Evolutionary conservation across 257 asterid species (phyloP), one percentile per base, ranked within the genome.

Genomic region (Catharanthus roseus): DNA sequence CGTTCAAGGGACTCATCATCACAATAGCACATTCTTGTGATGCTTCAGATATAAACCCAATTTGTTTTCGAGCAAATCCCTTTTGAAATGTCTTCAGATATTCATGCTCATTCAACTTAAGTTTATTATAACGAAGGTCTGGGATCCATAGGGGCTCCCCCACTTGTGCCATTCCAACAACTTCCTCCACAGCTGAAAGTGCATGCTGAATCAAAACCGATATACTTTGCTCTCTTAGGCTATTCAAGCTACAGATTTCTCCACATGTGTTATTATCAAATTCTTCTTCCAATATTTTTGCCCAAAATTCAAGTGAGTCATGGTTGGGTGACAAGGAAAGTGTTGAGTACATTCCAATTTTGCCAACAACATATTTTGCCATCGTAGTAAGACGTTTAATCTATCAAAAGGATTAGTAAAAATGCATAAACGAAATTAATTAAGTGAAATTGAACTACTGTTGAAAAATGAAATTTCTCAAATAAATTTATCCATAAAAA

Each of bases 11-110:
- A 70, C 78, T 83, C 83, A 86, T 81, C 54, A 84, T 81, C 4
- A 88, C 91, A 68, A 73, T 36, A 6, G 82, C 86, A 0, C 73
- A 78, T 65, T 86, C 91, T 36, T 87, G 76, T 0, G 95, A 84
- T 1, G 95, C 88, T 74, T 88, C 91, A 0, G 80, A 42, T 0
- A 72, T 84, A 28, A 80, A 86, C 3, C 91, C 88, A 15, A 77
- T 67, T 19, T 82, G 89, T 75, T 74, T 88, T 76, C 71, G 74
- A 0, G 87, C 88, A n/a, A 80, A 81, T 65, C 87, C 85, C 49
- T 82, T 80, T 12, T 65, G 74, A 61, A 81, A 88, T 50, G 24
- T 77, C 26, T 82, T 77, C 0, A 39, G 10, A 50, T 84, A 88
- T 67, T 88, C 91, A 12, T 86, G 87, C 0, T 42, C 81, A 49